These are phyloP conservation scores for Aspergillus sp. DNA, from an alignment of 2,329 filamentous ascomycete species.

Conservation along the genomic window DNA sequence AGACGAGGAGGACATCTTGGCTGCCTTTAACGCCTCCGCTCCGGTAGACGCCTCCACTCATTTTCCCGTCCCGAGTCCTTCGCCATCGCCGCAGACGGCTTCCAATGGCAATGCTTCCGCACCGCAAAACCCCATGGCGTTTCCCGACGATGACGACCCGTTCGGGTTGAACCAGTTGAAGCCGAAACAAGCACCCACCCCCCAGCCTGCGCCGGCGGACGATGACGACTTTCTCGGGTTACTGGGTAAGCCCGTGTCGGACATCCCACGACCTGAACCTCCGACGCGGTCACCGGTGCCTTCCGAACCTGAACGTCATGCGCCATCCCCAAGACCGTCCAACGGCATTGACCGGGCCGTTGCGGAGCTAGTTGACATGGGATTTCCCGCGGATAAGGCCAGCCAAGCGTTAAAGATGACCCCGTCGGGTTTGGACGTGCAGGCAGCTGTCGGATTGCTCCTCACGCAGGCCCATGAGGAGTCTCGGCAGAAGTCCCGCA, in stretches of 20 bases:
- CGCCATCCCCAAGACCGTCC: conserved; percentile 24
- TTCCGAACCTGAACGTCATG: conserved; percentile 12
- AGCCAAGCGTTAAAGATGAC: conserved; percentile 75
- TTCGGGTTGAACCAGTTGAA: conserved; percentile 74
- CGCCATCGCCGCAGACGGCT: conserved; percentile 26
- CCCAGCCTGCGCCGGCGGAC: conserved; percentile 45
- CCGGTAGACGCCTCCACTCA: conserved; percentile 60
- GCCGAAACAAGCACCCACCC: conserved; percentile 46
- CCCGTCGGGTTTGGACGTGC: conserved; percentile 74
- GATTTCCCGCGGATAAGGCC: conserved; percentile 84
- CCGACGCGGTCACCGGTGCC: conserved; percentile 19
- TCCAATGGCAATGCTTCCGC: conserved; percentile 15
- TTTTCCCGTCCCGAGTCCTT: conserved; percentile 49
- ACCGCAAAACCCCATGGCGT: conserved; percentile 23
- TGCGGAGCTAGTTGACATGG: conserved; percentile 90
- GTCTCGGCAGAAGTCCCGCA: conserved; percentile 65
- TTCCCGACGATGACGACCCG: conserved; percentile 72
- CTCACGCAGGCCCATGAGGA: conserved; percentile 87
- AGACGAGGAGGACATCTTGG: conserved; percentile 58
- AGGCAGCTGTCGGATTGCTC: conserved; percentile 83
- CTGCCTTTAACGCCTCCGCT: conserved; percentile 59
- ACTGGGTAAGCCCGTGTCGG: conserved; percentile 57
- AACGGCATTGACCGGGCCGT: conserved; percentile 72
- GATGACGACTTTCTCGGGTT: conserved; percentile 65
- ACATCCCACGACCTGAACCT: conserved; percentile 40